These are phyloP conservation scores for Cryptococcus depauperatus DNA, from an alignment of 1,284 basidiomycete genomes.

Conservation along the genomic window DNA sequence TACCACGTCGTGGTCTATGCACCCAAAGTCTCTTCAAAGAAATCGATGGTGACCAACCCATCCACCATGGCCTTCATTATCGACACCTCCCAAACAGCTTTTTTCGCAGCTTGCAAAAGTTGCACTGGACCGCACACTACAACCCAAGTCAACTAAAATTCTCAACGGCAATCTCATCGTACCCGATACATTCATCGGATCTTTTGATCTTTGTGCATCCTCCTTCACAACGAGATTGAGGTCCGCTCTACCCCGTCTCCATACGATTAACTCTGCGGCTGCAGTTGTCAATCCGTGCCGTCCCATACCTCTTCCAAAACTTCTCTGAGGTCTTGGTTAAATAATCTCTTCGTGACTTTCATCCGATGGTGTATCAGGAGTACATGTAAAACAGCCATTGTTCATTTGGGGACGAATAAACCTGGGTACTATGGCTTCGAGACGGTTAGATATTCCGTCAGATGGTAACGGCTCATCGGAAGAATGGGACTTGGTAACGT, in stretches of 20 bases:
- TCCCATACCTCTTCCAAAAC: not conserved
- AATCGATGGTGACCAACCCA: slow-evolving; percentile 19
- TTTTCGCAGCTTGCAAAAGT: slow-evolving; percentile 14
- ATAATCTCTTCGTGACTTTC: slow-evolving; percentile 9
- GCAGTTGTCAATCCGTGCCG: slow-evolving; percentile 9
- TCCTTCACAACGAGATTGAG: slow-evolving; percentile 10
- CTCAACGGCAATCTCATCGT: slow-evolving; percentile 1
- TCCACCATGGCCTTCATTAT: slow-evolving; percentile 12
- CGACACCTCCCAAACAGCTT: slow-evolving; percentile 13
- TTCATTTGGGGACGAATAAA: slow-evolving; percentile 2
- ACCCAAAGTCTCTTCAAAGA: slow-evolving; percentile 27
- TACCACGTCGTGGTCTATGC: too few species aligned
- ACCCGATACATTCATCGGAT: slow-evolving; percentile 17
- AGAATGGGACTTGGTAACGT: slow-evolving; percentile 21
- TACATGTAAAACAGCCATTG: slow-evolving; percentile 14
- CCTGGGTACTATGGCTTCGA: not conserved
- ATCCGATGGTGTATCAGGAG: slow-evolving; percentile 5
- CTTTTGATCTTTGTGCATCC: slow-evolving; percentile 6
- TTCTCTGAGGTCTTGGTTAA: slow-evolving; percentile 2
- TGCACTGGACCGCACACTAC: slow-evolving; percentile 25
- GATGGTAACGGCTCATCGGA: slow-evolving; percentile 17
- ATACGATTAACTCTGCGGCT: slow-evolving; percentile 8
- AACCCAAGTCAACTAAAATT: not conserved
- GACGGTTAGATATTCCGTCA: slow-evolving; percentile 1
- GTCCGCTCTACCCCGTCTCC: slow-evolving; percentile 19